Base-by-base conservation (phyloP, 2,329 filamentous ascomycete species). In the Fonsecaea nubica region DNA sequence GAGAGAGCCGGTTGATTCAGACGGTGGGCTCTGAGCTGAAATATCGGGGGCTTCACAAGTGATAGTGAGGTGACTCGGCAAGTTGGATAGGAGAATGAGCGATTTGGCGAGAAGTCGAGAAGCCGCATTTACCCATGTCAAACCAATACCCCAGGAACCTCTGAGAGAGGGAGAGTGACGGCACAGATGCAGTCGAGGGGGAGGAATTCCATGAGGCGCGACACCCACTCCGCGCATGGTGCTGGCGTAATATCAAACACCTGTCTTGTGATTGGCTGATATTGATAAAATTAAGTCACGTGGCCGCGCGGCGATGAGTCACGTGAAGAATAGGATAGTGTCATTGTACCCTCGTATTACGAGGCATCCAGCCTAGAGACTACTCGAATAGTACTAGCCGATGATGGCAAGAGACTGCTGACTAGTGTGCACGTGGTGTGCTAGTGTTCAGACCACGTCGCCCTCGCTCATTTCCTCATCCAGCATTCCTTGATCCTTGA, bases 171-270 rank as follows among this genome's bases (percentile, higher is more conserved):
- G 54, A 56, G 50, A 60, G 63, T 68, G 66, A 68, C 66, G 54
- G 62, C 65, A 64, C 63, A 52, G 38, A 56, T 33, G 60, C 33
- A 38, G 58, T 54, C 53, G 25, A 50, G 25, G 3, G 25, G 42
- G 60, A 40, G 38, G 56, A 60, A 65, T 64, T 63, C 25, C 66
- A 55, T 48, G 59, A 59, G 40, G 32, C 42, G 42, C 48, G 50
- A 36, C 36, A 40, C 33, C 18, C 45, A 50, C 18, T 50, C 45
- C 9, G 12, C 45, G 18, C 9, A 50, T 50, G 7, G 18, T 50
- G 25, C 40, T 45, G n/a, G 58, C 62, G 62, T 68, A 68, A 68
- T 64, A 55, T 58, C 35, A 63, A 69, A 69, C 64, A 64, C 42
- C 53, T 59, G 61, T 30, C 33, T 57, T 33, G 32, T 70, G 56